phyloP scores from a whole-genome alignment of 805 yeast genomes.

The Brettanomyces naardenensis region DNA sequence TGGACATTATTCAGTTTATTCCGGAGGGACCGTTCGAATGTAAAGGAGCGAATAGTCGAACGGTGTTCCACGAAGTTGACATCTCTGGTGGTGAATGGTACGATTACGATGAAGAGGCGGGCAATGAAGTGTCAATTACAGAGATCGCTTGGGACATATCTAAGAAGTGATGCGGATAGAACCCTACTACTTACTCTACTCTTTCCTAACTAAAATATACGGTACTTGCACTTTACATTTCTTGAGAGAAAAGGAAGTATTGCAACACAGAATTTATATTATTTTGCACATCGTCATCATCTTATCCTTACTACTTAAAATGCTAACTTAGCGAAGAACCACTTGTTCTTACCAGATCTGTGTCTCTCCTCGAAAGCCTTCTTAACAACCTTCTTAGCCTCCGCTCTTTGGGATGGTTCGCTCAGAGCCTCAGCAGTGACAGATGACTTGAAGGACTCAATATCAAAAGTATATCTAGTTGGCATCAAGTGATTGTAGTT shows the following conservation, averaged over 20 bases:
- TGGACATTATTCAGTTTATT: slow-evolving; percentile 60
- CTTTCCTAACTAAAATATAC: background rate
- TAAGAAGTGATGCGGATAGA: too few species aligned
- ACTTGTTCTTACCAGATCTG: slow-evolving; percentile 99
- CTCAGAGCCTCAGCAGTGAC: slow-evolving; percentile 89
- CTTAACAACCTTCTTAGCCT: slow-evolving; percentile 98
- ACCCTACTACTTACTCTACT: background rate
- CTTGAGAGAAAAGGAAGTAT: too few species aligned
- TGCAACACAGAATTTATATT: slow-evolving; percentile 1
- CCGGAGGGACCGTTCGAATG: slow-evolving; percentile 58
- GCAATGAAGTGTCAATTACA: slow-evolving; percentile 72
- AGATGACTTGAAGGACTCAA: slow-evolving; percentile 87
- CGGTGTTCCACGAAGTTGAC: slow-evolving; percentile 35
- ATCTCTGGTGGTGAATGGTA: slow-evolving; percentile 83
- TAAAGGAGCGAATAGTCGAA: slow-evolving; percentile 37
- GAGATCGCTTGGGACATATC: slow-evolving; percentile 66
- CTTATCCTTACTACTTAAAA: slow-evolving; percentile 17
- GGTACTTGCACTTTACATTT: too few species aligned
- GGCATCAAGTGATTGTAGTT: slow-evolving; percentile 99
- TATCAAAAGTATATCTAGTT: slow-evolving; percentile 98
- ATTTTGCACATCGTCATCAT: background rate
- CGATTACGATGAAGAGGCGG: slow-evolving; percentile 85
- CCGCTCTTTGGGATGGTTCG: slow-evolving; percentile 98
- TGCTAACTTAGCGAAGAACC: slow-evolving; percentile 92
- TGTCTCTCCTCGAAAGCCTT: slow-evolving; percentile 99